These are phyloP conservation scores for Stromatinia cepivora DNA, from an alignment of 2,329 filamentous ascomycete species.

Conservation along the genomic window DNA sequence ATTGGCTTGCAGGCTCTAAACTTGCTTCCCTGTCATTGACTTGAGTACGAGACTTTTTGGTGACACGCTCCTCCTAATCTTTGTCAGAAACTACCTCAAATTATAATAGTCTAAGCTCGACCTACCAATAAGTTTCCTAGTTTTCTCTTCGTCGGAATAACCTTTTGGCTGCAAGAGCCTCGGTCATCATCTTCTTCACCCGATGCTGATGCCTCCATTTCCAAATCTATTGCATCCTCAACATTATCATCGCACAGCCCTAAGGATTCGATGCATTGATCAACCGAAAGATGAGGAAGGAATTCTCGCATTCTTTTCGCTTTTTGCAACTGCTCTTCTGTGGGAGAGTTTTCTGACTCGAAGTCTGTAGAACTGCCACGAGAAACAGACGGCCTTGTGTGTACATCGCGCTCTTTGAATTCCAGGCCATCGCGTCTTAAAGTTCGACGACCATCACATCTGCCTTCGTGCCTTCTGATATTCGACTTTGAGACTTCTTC, in stretches of 20 bases:
- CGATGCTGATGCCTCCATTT: neutral
- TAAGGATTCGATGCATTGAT: neutral
- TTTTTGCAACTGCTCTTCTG: conserved; percentile 3
- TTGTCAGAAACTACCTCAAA: neutral
- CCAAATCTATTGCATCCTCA: neutral
- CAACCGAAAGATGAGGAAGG: neutral
- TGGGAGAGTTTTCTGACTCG: neutral
- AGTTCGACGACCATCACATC: neutral
- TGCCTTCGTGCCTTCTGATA: neutral
- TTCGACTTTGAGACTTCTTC: neutral
- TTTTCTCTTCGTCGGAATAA: conserved; percentile 4
- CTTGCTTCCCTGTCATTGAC: neutral
- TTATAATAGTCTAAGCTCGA: neutral
- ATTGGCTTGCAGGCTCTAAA: conserved; percentile 11
- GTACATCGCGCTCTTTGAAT: neutral
- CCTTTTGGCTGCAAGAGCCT: neutral
- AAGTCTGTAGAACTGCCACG: neutral
- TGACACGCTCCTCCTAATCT: neutral
- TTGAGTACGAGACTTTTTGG: neutral
- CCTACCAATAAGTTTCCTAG: neutral
- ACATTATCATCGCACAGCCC: neutral
- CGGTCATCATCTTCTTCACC: neutral
- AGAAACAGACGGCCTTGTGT: neutral
- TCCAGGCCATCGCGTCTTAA: conserved; percentile 3
- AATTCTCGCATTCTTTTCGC: neutral